phyloP scores from a whole-genome alignment of 2,329 filamentous ascomycete species.

The Aureobasidium sp. region DNA sequence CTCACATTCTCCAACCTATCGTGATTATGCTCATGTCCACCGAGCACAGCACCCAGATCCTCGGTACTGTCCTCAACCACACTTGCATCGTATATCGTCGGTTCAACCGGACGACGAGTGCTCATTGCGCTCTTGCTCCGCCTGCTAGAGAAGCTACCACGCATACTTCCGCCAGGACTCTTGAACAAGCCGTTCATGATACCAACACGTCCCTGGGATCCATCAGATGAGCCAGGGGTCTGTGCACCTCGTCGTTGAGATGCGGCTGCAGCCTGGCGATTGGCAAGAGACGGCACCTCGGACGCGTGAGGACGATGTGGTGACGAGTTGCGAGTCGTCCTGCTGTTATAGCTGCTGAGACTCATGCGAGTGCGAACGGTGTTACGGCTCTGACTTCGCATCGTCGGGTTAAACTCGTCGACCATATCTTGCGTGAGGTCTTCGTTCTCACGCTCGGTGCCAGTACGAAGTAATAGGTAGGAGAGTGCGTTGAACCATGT shows the following conservation, averaged over 20 bases:
- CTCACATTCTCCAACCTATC: slow-evolving; percentile 89
- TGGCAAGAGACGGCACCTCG: slow-evolving; percentile 19
- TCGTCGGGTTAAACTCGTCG: slow-evolving; percentile 72
- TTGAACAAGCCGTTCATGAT: slow-evolving; percentile 42
- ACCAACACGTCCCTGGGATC: slow-evolving; percentile 19
- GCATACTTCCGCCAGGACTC: slow-evolving; percentile 26
- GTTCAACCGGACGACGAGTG: slow-evolving; percentile 21
- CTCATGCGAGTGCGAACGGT: slow-evolving; percentile 39
- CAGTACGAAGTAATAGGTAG: slow-evolving; percentile 76
- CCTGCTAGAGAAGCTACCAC: slow-evolving; percentile 44
- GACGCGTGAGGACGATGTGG: slow-evolving; percentile 36
- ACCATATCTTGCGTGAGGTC: slow-evolving; percentile 55
- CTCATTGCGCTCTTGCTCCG: slow-evolving; percentile 35
- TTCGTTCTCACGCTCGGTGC: slow-evolving; percentile 40
- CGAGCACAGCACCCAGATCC: slow-evolving; percentile 73
- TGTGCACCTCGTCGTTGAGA: background rate
- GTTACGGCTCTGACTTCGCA: slow-evolving; percentile 45
- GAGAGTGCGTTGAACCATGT: slow-evolving; percentile 98
- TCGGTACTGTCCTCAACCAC: slow-evolving; percentile 67
- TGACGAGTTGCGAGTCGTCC: slow-evolving; percentile 56
- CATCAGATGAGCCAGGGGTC: slow-evolving; percentile 4
- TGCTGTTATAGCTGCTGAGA: slow-evolving; percentile 35
- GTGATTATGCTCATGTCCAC: slow-evolving; percentile 61
- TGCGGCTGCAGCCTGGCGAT: slow-evolving; percentile 8
- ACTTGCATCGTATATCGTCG: slow-evolving; percentile 44